Evolutionary conservation across 148 eudicot genomes (phyloP).

Genomic region (Polygonum aviculare): DNA sequence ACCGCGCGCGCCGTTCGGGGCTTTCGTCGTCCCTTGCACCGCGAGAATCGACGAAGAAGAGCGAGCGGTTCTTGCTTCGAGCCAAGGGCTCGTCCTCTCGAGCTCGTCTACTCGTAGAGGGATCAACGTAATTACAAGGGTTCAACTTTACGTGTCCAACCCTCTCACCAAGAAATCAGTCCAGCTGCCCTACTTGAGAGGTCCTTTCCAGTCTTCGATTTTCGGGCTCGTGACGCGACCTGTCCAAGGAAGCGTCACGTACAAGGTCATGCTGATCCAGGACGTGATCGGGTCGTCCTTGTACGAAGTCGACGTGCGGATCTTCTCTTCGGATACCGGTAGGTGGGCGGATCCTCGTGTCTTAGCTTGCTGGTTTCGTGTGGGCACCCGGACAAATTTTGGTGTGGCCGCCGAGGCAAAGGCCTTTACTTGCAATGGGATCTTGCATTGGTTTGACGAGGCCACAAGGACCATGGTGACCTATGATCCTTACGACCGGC

Average conservation of each 20-base stretch:
- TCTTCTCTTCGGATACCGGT: too few relatives aligned
- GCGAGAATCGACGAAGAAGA: too few relatives aligned
- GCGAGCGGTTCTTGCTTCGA: too few relatives aligned
- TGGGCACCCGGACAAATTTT: too few relatives aligned
- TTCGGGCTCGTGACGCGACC: background rate
- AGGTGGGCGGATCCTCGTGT: background rate
- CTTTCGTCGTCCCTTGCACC: too few relatives aligned
- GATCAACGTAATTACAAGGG: too few relatives aligned
- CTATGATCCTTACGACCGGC: background rate
- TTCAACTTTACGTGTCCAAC: too few relatives aligned
- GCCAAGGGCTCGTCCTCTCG: too few relatives aligned
- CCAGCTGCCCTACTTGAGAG: background rate
- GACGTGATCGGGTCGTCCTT: background rate
- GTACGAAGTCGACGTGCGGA: background rate
- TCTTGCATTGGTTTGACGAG: background rate
- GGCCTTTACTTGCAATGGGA: background rate
- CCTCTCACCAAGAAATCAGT: background rate
- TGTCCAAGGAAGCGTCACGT: background rate
- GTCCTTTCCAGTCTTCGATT: background rate
- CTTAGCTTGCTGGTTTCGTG: background rate
- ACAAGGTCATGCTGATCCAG: background rate
- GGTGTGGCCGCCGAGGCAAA: background rate
- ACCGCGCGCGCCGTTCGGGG: too few relatives aligned
- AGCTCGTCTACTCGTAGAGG: too few relatives aligned
- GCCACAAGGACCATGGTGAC: background rate